phyloP scores from a whole-genome alignment of 23 red algal genomes.

The Gracilaria vermiculophylla region DNA sequence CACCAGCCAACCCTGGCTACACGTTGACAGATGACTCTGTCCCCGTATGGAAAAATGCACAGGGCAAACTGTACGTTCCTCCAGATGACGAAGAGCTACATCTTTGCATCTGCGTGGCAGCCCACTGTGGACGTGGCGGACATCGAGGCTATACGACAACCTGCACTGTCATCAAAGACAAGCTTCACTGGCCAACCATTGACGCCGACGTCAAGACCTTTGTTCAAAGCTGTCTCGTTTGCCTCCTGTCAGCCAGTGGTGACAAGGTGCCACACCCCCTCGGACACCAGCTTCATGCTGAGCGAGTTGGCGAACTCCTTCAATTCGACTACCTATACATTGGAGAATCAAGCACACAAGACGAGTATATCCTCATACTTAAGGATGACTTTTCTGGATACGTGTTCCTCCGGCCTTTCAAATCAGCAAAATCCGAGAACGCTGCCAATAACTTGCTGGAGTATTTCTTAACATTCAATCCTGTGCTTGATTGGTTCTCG shows the following conservation, averaged over 20 bases:
- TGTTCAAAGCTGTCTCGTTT: background rate
- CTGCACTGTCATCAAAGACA: background rate
- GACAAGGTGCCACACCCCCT: background rate
- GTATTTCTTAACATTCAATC: background rate
- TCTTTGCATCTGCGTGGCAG: background rate
- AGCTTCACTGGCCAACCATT: background rate
- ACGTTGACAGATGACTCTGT: too few species aligned
- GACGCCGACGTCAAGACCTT: background rate
- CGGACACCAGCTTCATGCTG: background rate
- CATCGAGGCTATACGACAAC: background rate
- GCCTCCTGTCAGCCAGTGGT: background rate
- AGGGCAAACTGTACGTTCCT: background rate
- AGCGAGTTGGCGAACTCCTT: background rate
- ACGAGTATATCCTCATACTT: background rate
- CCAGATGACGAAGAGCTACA: background rate
- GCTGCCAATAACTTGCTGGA: background rate
- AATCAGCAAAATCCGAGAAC: background rate
- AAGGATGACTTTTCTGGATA: conserved; percentile 5
- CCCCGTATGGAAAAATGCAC: background rate
- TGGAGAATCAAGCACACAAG: background rate
- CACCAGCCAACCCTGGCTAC: too few species aligned
- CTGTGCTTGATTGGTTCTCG: background rate
- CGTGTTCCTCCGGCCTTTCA: background rate
- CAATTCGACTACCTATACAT: conserved; percentile 9
- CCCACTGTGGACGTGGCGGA: background rate